Percentiles rank a stretch among this genome's conserved stretches.
phyloP scores from a whole-genome alignment of 2,329 filamentous ascomycete species.

The Aspergillus sp. region DNA sequence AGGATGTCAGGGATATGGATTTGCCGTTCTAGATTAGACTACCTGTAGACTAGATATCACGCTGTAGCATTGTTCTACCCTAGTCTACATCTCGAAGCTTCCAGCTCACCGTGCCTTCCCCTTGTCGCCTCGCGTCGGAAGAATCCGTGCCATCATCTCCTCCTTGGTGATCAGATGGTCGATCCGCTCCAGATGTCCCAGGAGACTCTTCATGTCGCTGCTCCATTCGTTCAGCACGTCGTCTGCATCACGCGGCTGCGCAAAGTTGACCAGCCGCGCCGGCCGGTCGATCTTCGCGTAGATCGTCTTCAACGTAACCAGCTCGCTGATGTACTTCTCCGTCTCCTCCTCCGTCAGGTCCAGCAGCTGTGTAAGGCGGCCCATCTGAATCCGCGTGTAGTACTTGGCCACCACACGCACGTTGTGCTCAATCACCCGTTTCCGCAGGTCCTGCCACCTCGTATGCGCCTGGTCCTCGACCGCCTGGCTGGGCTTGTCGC shows the following conservation, averaged over 20 bases:
- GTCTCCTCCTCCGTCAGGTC: constrained; percentile 93
- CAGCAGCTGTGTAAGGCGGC: constrained; percentile 77
- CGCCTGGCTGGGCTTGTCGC: constrained; percentile 51
- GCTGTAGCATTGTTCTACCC: no score
- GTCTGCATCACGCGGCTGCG: constrained; percentile 87
- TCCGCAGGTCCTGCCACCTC: constrained; percentile 89
- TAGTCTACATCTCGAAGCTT: no score
- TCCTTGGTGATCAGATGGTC: constrained; percentile 99
- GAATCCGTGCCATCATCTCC: constrained; percentile 99
- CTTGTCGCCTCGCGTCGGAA: constrained; percentile 46
- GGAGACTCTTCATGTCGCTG: constrained; percentile 88
- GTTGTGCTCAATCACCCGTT: constrained; percentile 98
- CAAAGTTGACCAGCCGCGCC: constrained; percentile 84
- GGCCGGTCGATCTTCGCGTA: constrained; percentile 96
- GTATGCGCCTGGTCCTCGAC: constrained; percentile 70
- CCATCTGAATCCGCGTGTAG: constrained; percentile 94
- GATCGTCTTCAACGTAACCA: constrained; percentile 95
- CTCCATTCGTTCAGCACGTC: constrained; percentile 98
- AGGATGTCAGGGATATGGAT: constrained; percentile 59
- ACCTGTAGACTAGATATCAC: no score
- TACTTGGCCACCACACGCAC: constrained; percentile 96
- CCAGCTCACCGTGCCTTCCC: constrained; percentile 26
- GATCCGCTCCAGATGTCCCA: constrained; percentile 78
- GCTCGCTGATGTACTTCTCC: constrained; percentile 95
- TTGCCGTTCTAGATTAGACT: constrained; percentile 44